phyloP scores from a whole-genome alignment of 495 filamentous ascomycete species.

The Neurospora hispaniola region DNA sequence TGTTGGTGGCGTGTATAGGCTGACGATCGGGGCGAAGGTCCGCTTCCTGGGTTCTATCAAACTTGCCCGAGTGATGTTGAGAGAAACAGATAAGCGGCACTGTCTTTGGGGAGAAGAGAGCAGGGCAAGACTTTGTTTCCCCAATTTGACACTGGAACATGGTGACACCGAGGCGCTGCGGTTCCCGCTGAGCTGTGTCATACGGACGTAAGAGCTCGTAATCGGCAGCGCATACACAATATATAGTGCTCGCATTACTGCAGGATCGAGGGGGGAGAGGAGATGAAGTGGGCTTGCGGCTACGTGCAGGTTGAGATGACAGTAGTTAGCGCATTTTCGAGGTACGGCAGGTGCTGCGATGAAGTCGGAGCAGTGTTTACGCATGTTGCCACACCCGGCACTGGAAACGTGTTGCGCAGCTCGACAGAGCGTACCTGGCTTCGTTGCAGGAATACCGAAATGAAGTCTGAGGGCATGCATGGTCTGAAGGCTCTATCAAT shows the following conservation, averaged over 20 bases:
- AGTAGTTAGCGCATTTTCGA: background rate
- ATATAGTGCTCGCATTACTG: slow-evolving; percentile 19
- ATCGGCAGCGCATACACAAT: background rate
- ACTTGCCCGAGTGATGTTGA: background rate
- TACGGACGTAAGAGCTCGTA: slow-evolving; percentile 25
- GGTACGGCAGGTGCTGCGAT: background rate
- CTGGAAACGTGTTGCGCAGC: background rate
- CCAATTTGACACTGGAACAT: background rate
- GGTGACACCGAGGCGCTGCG: slow-evolving; percentile 8
- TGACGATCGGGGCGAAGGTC: background rate
- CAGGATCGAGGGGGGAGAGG: slow-evolving; percentile 23
- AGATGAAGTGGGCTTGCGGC: slow-evolving; percentile 22
- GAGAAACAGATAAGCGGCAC: background rate
- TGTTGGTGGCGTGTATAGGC: background rate
- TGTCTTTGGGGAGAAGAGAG: background rate
- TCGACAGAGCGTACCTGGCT: background rate
- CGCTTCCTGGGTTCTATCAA: background rate
- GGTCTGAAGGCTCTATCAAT: background rate
- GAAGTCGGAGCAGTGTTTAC: background rate
- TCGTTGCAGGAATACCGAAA: background rate
- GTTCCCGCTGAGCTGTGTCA: background rate
- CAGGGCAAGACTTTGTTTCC: background rate
- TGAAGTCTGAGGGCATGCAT: background rate
- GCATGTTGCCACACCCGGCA: background rate
- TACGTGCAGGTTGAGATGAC: slow-evolving; percentile 11